phyloP scores from a whole-genome alignment of 106 monocot species.

The Dioscorea dumetorum region DNA sequence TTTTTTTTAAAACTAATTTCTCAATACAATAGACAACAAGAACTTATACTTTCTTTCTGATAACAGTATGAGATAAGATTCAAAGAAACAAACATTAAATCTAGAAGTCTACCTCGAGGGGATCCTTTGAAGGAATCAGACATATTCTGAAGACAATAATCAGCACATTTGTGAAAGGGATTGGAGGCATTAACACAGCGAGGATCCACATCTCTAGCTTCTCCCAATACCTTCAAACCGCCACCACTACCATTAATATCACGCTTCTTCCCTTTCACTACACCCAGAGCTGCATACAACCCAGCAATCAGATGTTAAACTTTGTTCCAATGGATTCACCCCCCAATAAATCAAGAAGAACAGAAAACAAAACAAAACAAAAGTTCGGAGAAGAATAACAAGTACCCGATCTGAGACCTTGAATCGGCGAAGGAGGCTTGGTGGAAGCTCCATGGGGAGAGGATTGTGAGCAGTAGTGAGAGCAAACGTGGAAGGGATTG shows the following conservation, averaged over 20 bases:
- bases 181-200: slow-evolving; percentile 20
- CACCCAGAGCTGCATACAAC: no score
- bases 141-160: slow-evolving; percentile 16
- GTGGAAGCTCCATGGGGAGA: background rate
- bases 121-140: no score
- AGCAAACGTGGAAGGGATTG: slow-evolving; percentile 36
- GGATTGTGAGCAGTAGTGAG: slow-evolving; percentile 18
- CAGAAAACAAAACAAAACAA: background rate
- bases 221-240: background rate
- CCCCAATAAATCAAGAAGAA: background rate
- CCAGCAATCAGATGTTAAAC: no score
- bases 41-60: no score
- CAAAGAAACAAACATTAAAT: no score
- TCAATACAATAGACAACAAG: no score
- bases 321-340: no score
- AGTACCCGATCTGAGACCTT: background rate
- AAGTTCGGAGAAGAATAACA: background rate
- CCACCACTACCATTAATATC: no score
- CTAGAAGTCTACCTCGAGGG: no score
- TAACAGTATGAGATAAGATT: no score
- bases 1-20: no score
- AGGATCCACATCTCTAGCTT: slow-evolving; percentile 6
- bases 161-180: slow-evolving; percentile 29
- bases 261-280: no score
- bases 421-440: background rate